These are phyloP conservation scores for Colletotrichum sp. DNA, from an alignment of 2,329 filamentous ascomycete species.

Conservation along the genomic window DNA sequence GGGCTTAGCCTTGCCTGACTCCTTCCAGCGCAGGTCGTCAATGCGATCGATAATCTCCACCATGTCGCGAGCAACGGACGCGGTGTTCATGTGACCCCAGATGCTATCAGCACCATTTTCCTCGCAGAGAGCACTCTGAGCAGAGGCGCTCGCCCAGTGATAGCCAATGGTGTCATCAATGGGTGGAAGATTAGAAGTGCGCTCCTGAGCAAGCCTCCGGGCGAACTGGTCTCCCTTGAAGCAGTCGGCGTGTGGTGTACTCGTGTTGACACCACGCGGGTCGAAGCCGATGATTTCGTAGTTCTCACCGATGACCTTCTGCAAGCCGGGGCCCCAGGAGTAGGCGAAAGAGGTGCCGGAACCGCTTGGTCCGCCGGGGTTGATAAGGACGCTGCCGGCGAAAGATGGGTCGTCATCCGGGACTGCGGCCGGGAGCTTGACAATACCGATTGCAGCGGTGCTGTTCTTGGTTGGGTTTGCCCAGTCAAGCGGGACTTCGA, in stretches of 20 bases:
- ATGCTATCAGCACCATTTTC: constrained; percentile 20
- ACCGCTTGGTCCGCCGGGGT: constrained; percentile 43
- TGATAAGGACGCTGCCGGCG: constrained; percentile 38
- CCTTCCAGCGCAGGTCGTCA: constrained; percentile 24
- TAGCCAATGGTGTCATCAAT: background rate
- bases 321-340: constrained; percentile 24
- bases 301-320: constrained; percentile 27
- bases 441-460: constrained; percentile 35
- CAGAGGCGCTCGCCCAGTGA: constrained; percentile 20
- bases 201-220: constrained; percentile 26
- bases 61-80: constrained; percentile 37
- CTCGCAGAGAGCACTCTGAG: constrained; percentile 27
- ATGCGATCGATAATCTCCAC: constrained; percentile 36
- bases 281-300: constrained; percentile 42
- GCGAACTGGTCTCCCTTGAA: constrained; percentile 28
- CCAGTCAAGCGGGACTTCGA: constrained; percentile 49
- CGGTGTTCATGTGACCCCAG: constrained; percentile 30
- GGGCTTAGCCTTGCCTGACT: background rate
- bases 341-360: constrained; percentile 31
- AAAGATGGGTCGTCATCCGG: constrained; percentile 32
- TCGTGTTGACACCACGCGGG: constrained; percentile 36
- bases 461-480: constrained; percentile 21
- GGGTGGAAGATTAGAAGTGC: constrained; percentile 7
- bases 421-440: constrained; percentile 35
- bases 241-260: constrained; percentile 35